A percentile compares a stretch with the other conserved stretches of the same genome.
Conservation (phyloP, 1,284 basidiomycete genomes). For the Ustilago xerochloae region DNA sequence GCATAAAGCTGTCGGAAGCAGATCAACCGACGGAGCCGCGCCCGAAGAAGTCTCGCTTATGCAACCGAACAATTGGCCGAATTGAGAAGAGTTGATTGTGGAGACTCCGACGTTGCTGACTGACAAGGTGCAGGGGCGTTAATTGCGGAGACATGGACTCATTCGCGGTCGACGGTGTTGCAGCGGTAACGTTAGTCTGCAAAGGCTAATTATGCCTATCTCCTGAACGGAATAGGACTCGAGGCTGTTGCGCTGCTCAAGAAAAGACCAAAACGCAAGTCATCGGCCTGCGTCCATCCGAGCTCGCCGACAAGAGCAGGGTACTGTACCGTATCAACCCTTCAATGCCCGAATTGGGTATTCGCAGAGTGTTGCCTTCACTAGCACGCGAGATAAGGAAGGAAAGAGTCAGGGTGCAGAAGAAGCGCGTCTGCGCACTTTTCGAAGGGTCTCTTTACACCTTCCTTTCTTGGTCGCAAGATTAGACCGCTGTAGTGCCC, state of each 20-base stretch:
- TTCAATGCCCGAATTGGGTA: constrained; percentile 1
- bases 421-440: not conserved
- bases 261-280: too few relatives aligned
- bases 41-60: constrained; percentile 17
- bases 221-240: too few relatives aligned
- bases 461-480: not conserved
- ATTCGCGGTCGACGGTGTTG: not conserved
- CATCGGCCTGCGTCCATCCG: not conserved
- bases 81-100: not conserved
- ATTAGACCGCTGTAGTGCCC: not conserved
- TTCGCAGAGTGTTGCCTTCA: not conserved
- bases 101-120: constrained; percentile 3
- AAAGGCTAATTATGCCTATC: too few relatives aligned
- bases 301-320: not conserved
- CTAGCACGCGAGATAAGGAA: not conserved
- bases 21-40: constrained; percentile 30
- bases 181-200: not conserved
- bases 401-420: not conserved
- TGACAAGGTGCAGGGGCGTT: not conserved
- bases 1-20: constrained; percentile 32
- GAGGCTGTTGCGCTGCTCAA: too few relatives aligned
- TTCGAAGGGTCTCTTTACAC: not conserved
- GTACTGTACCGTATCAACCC: too few relatives aligned
- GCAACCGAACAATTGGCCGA: constrained; percentile 6
- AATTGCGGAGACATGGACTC: not conserved